Percentiles rank a stretch among this genome's conserved stretches.
phyloP scores from a whole-genome alignment of 2,329 filamentous ascomycete genomes.

The Canariomyces notabilis region DNA sequence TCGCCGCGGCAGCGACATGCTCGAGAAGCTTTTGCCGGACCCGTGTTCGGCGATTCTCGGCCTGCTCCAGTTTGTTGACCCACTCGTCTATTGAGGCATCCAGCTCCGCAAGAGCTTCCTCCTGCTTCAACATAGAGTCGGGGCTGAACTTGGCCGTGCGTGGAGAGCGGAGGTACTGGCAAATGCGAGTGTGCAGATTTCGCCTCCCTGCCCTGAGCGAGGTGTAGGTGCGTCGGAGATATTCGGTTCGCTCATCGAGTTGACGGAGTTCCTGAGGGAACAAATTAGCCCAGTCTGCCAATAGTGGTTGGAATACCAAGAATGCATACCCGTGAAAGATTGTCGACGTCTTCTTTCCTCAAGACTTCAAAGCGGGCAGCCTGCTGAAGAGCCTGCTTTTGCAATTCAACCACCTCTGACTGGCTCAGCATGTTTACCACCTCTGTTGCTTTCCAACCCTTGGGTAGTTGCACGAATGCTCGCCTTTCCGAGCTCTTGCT shows the following conservation, averaged over 20 bases:
- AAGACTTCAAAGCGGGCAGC: slow-evolving; percentile 62
- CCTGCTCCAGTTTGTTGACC: slow-evolving; percentile 72
- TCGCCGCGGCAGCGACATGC: slow-evolving; percentile 69
- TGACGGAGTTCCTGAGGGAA: slow-evolving; percentile 65
- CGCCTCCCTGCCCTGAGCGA: slow-evolving; percentile 70
- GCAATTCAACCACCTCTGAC: slow-evolving; percentile 46
- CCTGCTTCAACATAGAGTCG: slow-evolving; percentile 72
- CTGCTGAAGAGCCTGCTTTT: slow-evolving; percentile 58
- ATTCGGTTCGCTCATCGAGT: slow-evolving; percentile 73
- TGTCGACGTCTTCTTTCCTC: slow-evolving; percentile 56
- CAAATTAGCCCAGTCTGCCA: slow-evolving; percentile 2
- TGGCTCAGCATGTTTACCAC: slow-evolving; percentile 43
- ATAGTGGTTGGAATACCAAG: neutral
- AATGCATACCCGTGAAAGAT: slow-evolving; percentile 54
- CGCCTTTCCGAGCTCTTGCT: slow-evolving; percentile 48
- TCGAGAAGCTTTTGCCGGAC: slow-evolving; percentile 77
- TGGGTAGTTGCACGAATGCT: slow-evolving; percentile 57
- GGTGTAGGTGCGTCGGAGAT: slow-evolving; percentile 70
- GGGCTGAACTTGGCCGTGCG: slow-evolving; percentile 66
- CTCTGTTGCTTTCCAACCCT: slow-evolving; percentile 51
- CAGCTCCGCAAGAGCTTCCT: slow-evolving; percentile 71
- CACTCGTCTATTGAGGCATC: slow-evolving; percentile 77
- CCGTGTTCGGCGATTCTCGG: slow-evolving; percentile 69
- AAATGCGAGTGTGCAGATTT: slow-evolving; percentile 71
- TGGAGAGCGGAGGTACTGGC: slow-evolving; percentile 68